Conservation (phyloP, 768 basidiomycete species). For the Amanita exitialis region DNA sequence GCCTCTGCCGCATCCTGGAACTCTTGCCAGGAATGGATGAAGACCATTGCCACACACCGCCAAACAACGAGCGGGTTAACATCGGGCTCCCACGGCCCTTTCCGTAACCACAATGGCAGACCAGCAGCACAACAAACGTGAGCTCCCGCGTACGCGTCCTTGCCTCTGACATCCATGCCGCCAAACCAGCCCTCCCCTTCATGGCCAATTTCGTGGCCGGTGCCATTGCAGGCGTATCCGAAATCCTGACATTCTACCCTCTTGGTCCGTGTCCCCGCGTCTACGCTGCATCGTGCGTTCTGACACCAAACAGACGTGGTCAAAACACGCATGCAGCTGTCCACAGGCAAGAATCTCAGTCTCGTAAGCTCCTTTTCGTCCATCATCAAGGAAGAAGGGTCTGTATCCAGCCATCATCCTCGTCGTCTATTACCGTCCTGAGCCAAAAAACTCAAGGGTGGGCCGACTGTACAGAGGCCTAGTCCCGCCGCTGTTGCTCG, state of each 20-base stretch:
- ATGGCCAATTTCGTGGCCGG: slow-evolving; percentile 88
- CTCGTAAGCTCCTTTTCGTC: slow-evolving; percentile 75
- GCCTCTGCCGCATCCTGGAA: slow-evolving; percentile 85
- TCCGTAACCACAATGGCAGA: slow-evolving; percentile 6
- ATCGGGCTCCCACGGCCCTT: too few species aligned
- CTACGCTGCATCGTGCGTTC: background rate
- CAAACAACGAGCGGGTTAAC: too few species aligned
- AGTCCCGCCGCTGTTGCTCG: slow-evolving; percentile 89
- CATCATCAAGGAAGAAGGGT: slow-evolving; percentile 92
- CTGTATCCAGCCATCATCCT: slow-evolving; percentile 10
- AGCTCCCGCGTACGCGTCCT: background rate
- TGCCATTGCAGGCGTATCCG: slow-evolving; percentile 88
- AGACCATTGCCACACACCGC: slow-evolving; percentile 52
- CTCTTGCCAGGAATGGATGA: slow-evolving; percentile 85
- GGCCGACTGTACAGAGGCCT: slow-evolving; percentile 91
- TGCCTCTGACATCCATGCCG: background rate
- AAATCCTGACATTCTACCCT: slow-evolving; percentile 81
- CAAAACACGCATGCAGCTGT: slow-evolving; percentile 98
- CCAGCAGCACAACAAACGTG: slow-evolving; percentile 23
- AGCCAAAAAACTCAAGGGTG: slow-evolving; percentile 28
- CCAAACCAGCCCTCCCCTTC: slow-evolving; percentile 63
- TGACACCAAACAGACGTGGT: too few species aligned
- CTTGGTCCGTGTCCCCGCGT: slow-evolving; percentile 47
- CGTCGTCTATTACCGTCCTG: slow-evolving; percentile 4
- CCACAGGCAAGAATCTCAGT: slow-evolving; percentile 72